These are phyloP conservation scores for Cystobasidium sp. DNA, from an alignment of 1,284 basidiomycete genomes.

Conservation along the genomic window DNA sequence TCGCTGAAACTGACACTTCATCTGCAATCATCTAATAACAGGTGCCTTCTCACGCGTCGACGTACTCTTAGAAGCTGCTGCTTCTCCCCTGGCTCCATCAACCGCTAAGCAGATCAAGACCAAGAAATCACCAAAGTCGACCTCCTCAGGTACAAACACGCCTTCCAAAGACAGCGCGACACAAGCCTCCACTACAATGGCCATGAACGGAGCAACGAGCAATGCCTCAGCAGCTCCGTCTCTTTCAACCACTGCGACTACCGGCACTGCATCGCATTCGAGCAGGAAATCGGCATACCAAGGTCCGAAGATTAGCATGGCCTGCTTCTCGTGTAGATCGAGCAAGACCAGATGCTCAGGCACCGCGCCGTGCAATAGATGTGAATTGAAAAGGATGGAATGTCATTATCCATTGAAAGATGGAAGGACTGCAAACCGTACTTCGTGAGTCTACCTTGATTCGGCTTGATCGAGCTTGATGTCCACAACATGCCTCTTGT, in stretches of 20 bases:
- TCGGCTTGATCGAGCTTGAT: neutral
- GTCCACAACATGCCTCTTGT: neutral
- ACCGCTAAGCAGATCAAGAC: neutral
- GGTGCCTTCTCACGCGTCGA: conserved; percentile 16
- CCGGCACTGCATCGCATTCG: neutral
- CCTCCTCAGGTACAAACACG: neutral
- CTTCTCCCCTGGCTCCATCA: neutral
- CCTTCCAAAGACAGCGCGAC: neutral
- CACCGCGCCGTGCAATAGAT: conserved; percentile 19
- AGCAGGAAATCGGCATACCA: conserved; percentile 27
- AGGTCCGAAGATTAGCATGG: conserved; percentile 29
- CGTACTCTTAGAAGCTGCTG: conserved; percentile 19
- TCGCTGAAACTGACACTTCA: neutral
- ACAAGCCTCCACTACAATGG: neutral
- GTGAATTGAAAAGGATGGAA: conserved; percentile 28
- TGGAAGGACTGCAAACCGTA: conserved; percentile 26
- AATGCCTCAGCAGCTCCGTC: conserved; percentile 9
- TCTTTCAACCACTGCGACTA: neutral
- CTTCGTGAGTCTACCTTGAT: conserved; percentile 9
- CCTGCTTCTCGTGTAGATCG: conserved; percentile 21
- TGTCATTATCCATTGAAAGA: conserved; percentile 24
- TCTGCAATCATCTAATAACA: neutral
- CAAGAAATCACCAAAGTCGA: conserved; percentile 1
- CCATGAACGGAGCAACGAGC: neutral
- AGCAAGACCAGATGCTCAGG: conserved; percentile 22